Percentiles rank a stretch among this genome's conserved stretches.
phyloP scores from a whole-genome alignment of 108 stramenopile species.

The Mayamaea pseudoterrestris region DNA sequence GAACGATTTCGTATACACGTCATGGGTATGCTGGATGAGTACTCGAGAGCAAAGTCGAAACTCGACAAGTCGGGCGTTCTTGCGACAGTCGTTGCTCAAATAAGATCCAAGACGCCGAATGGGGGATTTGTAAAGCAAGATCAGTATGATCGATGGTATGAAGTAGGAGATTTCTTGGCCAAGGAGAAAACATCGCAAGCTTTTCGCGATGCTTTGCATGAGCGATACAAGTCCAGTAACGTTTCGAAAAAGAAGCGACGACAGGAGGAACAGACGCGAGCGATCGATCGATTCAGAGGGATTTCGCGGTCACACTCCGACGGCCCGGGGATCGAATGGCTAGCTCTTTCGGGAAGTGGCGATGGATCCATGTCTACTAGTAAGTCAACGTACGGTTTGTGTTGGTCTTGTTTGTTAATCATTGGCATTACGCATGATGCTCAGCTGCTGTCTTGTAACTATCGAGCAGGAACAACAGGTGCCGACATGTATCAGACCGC shows the following conservation, averaged over 20 bases:
- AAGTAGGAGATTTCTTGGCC: slow-evolving; percentile 24
- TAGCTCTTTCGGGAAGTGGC: not conserved
- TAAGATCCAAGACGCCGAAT: slow-evolving; percentile 5
- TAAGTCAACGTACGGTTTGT: no score
- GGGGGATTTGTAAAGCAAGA: slow-evolving; percentile 20
- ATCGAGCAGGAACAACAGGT: no score
- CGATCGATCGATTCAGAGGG: not conserved
- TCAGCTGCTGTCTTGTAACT: no score
- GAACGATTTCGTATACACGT: slow-evolving; percentile 8
- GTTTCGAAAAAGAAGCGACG: slow-evolving; percentile 10
- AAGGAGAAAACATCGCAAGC: slow-evolving; percentile 21
- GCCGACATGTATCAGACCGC: no score
- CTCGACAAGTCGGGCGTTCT: slow-evolving; percentile 17
- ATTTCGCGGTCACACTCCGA: not conserved
- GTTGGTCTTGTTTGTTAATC: no score
- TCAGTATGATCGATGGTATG: slow-evolving; percentile 12
- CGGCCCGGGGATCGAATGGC: not conserved
- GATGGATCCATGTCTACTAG: slow-evolving; percentile 1
- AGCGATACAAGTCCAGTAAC: slow-evolving; percentile 11
- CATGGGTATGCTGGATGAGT: slow-evolving; percentile 2
- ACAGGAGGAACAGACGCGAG: slow-evolving; percentile 3
- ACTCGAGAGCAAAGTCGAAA: slow-evolving; percentile 9
- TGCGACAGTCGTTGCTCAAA: slow-evolving; percentile 6
- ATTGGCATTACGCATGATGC: no score
- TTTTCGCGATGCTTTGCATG: slow-evolving; percentile 16